A percentile compares a stretch with the other conserved stretches of the same genome.
phyloP scores from a whole-genome alignment of 2,329 filamentous ascomycete species.

The Penicillium sp. region DNA sequence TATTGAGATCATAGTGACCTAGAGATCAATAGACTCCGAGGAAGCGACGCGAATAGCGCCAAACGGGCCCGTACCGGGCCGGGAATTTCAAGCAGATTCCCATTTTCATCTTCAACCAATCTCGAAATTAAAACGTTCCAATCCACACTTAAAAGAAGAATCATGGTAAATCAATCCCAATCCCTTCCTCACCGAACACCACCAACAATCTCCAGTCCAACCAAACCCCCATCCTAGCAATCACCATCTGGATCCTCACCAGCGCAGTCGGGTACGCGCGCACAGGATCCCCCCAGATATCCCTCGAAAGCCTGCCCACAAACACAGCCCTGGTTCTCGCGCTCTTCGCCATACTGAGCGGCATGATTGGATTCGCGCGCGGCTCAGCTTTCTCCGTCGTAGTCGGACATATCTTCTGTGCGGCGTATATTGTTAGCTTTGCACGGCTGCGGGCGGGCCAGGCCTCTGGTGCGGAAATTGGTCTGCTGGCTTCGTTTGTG shows the following conservation, averaged over 20 bases:
- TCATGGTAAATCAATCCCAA: background rate
- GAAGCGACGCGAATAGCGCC: no score
- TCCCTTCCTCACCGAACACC: background rate
- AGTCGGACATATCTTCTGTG: background rate
- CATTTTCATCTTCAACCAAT: no score
- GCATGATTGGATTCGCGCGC: background rate
- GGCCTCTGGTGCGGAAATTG: background rate
- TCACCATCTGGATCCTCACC: background rate
- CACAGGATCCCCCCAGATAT: background rate
- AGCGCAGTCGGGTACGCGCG: background rate
- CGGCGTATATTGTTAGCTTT: background rate
- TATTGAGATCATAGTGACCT: no score
- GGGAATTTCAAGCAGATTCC: no score
- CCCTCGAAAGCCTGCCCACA: background rate
- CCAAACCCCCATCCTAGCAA: background rate
- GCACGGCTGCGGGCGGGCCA: background rate
- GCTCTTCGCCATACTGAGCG: background rate
- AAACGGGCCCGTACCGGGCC: no score
- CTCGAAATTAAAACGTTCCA: no score
- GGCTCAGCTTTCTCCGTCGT: background rate
- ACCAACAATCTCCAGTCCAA: background rate
- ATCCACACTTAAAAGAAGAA: no score
- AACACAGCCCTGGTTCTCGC: background rate
- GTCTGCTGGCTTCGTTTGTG: background rate
- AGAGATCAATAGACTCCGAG: no score